Evolutionary conservation across 2,329 filamentous ascomycete genomes (phyloP).

Genomic region (Colletotrichum euphorbiae): DNA sequence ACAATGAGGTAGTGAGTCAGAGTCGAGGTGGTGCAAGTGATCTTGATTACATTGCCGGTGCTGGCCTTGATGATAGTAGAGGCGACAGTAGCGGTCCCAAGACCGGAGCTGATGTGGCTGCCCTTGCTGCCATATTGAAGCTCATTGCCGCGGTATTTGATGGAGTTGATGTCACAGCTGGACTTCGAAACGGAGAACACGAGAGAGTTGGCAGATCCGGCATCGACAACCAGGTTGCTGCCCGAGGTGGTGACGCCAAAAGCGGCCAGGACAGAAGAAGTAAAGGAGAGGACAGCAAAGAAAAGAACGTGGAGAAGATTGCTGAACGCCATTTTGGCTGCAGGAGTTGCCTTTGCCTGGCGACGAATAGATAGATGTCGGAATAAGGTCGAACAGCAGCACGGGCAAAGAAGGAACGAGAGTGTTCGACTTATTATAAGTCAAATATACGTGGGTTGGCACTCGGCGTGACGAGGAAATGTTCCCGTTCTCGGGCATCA

Average conservation of each 20-base stretch:
- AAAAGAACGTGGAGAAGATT: slow-evolving; percentile 34
- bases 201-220: slow-evolving; percentile 60
- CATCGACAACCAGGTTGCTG: slow-evolving; percentile 59
- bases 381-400: slow-evolving; percentile 18
- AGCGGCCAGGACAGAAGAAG: slow-evolving; percentile 50
- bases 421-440: slow-evolving; percentile 22
- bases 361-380: slow-evolving; percentile 15
- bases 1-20: slow-evolving; percentile 74
- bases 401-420: slow-evolving; percentile 6
- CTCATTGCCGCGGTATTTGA: slow-evolving; percentile 69
- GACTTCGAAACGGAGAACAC: slow-evolving; percentile 62
- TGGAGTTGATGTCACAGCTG: slow-evolving; percentile 73
- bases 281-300: slow-evolving; percentile 45
- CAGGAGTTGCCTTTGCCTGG: slow-evolving; percentile 9
- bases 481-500: slow-evolving; percentile 20
- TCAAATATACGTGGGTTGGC: neutral
- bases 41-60: slow-evolving; percentile 64
- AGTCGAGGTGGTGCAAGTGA: slow-evolving; percentile 69
- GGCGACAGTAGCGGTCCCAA: slow-evolving; percentile 68
- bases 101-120: slow-evolving; percentile 69
- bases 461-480: slow-evolving; percentile 19
- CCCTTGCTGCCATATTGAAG: slow-evolving; percentile 64
- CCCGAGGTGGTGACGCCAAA: slow-evolving; percentile 56
- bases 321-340: slow-evolving; percentile 31
- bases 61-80: slow-evolving; percentile 52